Evolutionary conservation across 192 early-diverging fungal genomes (phyloP), one percentile per base, ranked within the genome.

Genomic region (Martensiomyces pterosporus): DNA sequence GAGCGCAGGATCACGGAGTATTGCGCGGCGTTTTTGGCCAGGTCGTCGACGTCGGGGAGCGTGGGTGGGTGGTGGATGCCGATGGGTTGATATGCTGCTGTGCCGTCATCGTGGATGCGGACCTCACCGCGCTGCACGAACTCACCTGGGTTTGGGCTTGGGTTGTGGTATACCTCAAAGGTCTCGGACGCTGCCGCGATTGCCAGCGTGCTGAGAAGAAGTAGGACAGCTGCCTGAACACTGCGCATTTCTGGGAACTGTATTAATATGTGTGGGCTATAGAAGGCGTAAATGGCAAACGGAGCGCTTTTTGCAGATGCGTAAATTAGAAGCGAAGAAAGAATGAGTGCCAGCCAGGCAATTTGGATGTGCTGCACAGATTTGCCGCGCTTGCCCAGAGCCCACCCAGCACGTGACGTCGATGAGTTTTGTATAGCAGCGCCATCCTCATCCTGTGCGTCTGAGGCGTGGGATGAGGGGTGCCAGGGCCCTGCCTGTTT

Each of bases 51-150:
- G 24, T 9, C 22, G 33, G 18, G 15, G 4, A 18, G 39, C 24
- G 37, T 23, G 34, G 53, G 48, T 24, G 68, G 49, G 4, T 39
- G 29, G 35, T 64, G 53, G 9, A 60, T 22, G 13, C 50, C 50
- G 19, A 54, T 35, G 3, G 47, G 8, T 17, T 45, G 53, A 40
- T 72, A 72, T 38, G 49, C 47, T 14, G 53, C 61, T 4, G 68
- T 66, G 18, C 50, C 55, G 35, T 66, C 53, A 24, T 56, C 43
- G 24, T 36, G 16, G 0, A 64, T n/a, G n/a, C 47, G 47, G 4
- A 72, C 39, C 39, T 72, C 61, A 24, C 68, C 68, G 40, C 68
- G 68, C 53, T 60, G 68, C 1, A 55, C 45, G 25, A 48, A 72
- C 7, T 59, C 22, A 9, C 19, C 22, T 9, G 51, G 35, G 14